phyloP scores from a whole-genome alignment of 495 filamentous ascomycete genomes.

The Penicillium cataractarum region DNA sequence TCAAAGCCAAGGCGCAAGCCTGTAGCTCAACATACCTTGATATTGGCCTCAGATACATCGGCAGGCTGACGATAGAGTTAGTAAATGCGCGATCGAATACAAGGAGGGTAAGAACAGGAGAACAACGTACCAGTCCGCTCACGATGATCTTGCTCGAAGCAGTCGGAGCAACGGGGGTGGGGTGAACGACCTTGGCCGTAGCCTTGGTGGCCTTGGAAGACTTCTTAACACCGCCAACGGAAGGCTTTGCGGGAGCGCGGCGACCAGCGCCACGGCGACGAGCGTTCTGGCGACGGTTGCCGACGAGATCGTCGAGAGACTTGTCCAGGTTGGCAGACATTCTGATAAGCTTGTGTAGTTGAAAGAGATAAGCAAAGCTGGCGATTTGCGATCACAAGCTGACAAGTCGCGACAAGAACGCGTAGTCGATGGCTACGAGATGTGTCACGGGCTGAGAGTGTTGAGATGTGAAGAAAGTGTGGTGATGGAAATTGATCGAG shows the following conservation, averaged over 20 bases:
- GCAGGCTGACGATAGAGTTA: slow-evolving; percentile 70
- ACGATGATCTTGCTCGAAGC: slow-evolving; percentile 93
- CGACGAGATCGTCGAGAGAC: slow-evolving; percentile 95
- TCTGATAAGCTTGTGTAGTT: slow-evolving; percentile 11
- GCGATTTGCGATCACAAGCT: slow-evolving; percentile 19
- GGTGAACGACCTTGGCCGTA: slow-evolving; percentile 65
- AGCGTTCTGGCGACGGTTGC: slow-evolving; percentile 63
- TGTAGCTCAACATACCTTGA: slow-evolving; percentile 97
- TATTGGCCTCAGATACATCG: slow-evolving; percentile 92
- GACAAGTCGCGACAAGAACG: slow-evolving; percentile 19
- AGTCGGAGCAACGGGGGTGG: slow-evolving; percentile 59
- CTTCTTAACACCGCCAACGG: slow-evolving; percentile 87
- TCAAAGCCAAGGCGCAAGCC: slow-evolving; percentile 58
- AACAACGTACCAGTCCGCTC: slow-evolving; percentile 87
- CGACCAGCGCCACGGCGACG: slow-evolving; percentile 56
- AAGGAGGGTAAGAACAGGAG: neutral
- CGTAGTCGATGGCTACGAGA: slow-evolving; percentile 17
- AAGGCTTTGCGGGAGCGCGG: slow-evolving; percentile 54
- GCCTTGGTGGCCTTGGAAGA: slow-evolving; percentile 63
- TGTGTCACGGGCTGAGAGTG: slow-evolving; percentile 13
- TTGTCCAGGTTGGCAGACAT: slow-evolving; percentile 96
- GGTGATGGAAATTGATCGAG: slow-evolving; percentile 4
- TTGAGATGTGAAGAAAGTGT: slow-evolving; percentile 14
- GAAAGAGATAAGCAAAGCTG: slow-evolving; percentile 22
- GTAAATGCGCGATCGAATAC: slow-evolving; percentile 24